A percentile compares a stretch with the other conserved stretches of the same genome.
Conservation (phyloP, 225 moss, liverwort and hornwort genomes). For the Anthoceros angustus region DNA sequence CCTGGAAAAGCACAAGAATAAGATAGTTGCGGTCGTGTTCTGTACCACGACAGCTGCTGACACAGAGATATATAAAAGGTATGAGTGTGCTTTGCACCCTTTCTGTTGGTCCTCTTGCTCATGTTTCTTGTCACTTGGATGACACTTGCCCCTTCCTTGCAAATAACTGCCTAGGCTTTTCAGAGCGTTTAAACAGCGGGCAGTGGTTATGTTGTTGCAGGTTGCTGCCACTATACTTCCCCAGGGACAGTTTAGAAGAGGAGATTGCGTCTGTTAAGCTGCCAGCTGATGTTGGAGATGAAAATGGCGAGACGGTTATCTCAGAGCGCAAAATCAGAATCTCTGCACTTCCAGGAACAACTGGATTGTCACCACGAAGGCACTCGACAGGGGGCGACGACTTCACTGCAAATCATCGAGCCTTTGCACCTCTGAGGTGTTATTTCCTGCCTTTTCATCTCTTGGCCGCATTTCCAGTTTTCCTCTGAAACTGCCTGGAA, state of each 20-base stretch:
- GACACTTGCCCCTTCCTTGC: not conserved
- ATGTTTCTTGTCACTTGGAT: not conserved
- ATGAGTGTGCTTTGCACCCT: slow-evolving; percentile 7
- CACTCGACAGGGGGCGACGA: slow-evolving; percentile 33
- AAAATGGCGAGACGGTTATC: slow-evolving; percentile 91
- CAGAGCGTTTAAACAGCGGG: not conserved
- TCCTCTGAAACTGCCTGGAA: not conserved
- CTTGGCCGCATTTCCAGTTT: not conserved
- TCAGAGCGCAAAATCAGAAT: slow-evolving; percentile 98
- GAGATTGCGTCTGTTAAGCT: slow-evolving; percentile 61
- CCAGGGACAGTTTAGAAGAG: slow-evolving; percentile 81
- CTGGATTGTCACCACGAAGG: slow-evolving; percentile 25
- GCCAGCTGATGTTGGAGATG: slow-evolving; percentile 90
- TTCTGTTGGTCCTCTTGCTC: no score
- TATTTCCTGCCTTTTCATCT: not conserved
- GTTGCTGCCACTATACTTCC: slow-evolving; percentile 90
- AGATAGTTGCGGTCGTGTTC: slow-evolving; percentile 71
- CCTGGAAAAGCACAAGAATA: slow-evolving; percentile 84
- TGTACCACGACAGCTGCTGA: slow-evolving; percentile 63
- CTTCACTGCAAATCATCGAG: slow-evolving; percentile 25
- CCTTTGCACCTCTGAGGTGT: slow-evolving; percentile 39
- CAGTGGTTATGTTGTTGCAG: slow-evolving; percentile 18
- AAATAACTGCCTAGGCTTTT: not conserved
- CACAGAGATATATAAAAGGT: slow-evolving; percentile 94
- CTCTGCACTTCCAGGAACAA: slow-evolving; percentile 63